phyloP scores from a whole-genome alignment of 352 stramenopile genomes.

The Phytopythium cucurbitacearum region DNA sequence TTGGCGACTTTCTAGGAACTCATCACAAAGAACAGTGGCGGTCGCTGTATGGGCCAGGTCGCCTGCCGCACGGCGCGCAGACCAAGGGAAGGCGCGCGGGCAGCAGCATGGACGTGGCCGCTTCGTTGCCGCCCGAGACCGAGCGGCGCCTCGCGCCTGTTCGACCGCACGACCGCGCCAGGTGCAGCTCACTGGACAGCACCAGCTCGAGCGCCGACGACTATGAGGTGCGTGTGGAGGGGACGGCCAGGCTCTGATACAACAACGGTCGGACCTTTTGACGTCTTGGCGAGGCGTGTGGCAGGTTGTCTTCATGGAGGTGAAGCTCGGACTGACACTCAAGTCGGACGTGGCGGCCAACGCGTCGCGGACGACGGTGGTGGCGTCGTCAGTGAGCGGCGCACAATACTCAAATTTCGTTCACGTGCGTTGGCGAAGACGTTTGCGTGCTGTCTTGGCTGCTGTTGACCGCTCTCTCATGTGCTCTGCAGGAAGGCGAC shows the following conservation, averaged over 20 bases:
- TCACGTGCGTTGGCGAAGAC: conserved; percentile 21
- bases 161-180: conserved; percentile 2
- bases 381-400: conserved; percentile 48
- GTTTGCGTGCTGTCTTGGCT: conserved; percentile 4
- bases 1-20: too few species aligned
- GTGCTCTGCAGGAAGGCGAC: conserved; percentile 49
- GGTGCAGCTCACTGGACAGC: background rate
- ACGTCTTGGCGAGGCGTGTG: background rate
- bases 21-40: too few species aligned
- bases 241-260: background rate
- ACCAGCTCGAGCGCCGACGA: conserved; percentile 1
- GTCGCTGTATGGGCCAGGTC: too few species aligned
- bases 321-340: conserved; percentile 54
- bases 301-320: conserved; percentile 52
- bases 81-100: too few species aligned
- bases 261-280: background rate
- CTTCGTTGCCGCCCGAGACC: background rate
- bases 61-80: too few species aligned
- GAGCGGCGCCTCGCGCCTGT: conserved; percentile 3
- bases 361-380: conserved; percentile 27
- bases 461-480: background rate
- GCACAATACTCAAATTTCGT: conserved; percentile 51
- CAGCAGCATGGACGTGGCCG: background rate
- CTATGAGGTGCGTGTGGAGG: conserved; percentile 3
- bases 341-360: conserved; percentile 29